These are phyloP conservation scores for Anthracocystis setariae DNA, from an alignment of 1,284 basidiomycete species.

Conservation along the genomic window DNA sequence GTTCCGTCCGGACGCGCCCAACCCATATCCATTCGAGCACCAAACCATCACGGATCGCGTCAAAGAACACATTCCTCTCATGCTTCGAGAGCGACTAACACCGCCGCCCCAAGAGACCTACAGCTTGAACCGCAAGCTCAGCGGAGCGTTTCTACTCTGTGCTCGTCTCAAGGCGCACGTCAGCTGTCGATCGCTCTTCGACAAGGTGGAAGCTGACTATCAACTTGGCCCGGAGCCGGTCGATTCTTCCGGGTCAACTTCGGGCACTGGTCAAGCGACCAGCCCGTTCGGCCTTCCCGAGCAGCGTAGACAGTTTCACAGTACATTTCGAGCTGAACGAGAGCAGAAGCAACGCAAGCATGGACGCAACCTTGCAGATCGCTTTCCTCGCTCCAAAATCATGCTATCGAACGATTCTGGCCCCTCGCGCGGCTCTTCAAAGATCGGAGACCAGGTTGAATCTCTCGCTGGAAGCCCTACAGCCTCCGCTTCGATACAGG, in stretches of 20 bases:
- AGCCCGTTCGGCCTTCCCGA: slow-evolving; percentile 19
- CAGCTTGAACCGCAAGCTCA: slow-evolving; percentile 91
- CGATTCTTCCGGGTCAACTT: neutral
- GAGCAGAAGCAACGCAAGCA: slow-evolving; percentile 11
- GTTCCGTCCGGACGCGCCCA: slow-evolving; percentile 75
- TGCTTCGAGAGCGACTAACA: slow-evolving; percentile 87
- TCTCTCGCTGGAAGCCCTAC: slow-evolving; percentile 26
- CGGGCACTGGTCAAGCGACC: slow-evolving; percentile 1
- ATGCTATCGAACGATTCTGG: slow-evolving; percentile 9
- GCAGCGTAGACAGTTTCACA: slow-evolving; percentile 36
- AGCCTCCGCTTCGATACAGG: slow-evolving; percentile 73
- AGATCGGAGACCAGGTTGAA: slow-evolving; percentile 31
- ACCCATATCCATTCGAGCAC: slow-evolving; percentile 76
- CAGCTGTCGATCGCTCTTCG: slow-evolving; percentile 75
- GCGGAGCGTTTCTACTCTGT: slow-evolving; percentile 91
- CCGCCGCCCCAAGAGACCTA: slow-evolving; percentile 96
- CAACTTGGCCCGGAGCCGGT: slow-evolving; percentile 13
- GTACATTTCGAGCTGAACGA: slow-evolving; percentile 12
- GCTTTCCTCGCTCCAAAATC: slow-evolving; percentile 39
- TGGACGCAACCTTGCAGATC: slow-evolving; percentile 39
- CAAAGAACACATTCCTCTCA: slow-evolving; percentile 84
- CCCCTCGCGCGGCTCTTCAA: slow-evolving; percentile 4
- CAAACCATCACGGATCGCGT: slow-evolving; percentile 79
- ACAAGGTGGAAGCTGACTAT: slow-evolving; percentile 29
- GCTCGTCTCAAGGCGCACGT: slow-evolving; percentile 81